Evolutionary conservation across 371 early-diverging fungal species (phyloP).

Genomic region (Saksenaea oblongispora): DNA sequence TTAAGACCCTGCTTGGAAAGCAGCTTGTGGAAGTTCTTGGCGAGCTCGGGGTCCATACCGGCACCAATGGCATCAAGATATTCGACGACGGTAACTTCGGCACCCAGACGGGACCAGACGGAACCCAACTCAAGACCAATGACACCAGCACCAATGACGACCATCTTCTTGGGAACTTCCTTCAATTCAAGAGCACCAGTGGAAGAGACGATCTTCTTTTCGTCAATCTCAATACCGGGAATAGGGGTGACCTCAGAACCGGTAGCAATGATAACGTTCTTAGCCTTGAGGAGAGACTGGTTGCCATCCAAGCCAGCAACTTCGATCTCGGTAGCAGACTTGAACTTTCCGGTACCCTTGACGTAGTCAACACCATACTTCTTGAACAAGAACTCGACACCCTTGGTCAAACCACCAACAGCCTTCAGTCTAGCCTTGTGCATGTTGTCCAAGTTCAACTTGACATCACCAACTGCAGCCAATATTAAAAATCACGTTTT

Average conservation of each 20-base stretch:
- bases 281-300: slow-evolving; percentile 72
- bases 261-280: slow-evolving; percentile 97
- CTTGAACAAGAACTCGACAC: slow-evolving; percentile 95
- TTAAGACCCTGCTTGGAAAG: slow-evolving; percentile 96
- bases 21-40: slow-evolving; percentile 90
- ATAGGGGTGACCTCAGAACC: slow-evolving; percentile 95
- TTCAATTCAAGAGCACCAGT: slow-evolving; percentile 95
- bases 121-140: slow-evolving; percentile 98
- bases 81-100: slow-evolving; percentile 96
- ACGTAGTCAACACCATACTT: slow-evolving; percentile 95
- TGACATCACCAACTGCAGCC: slow-evolving; percentile 70
- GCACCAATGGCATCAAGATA: slow-evolving; percentile 93
- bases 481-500: not conserved
- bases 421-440: slow-evolving; percentile 92
- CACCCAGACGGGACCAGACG: slow-evolving; percentile 95
- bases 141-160: slow-evolving; percentile 98
- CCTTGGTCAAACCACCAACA: slow-evolving; percentile 87
- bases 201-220: slow-evolving; percentile 94
- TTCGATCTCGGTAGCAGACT: slow-evolving; percentile 75
- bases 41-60: slow-evolving; percentile 95
- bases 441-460: slow-evolving; percentile 86
- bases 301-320: slow-evolving; percentile 84
- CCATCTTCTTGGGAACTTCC: slow-evolving; percentile 96
- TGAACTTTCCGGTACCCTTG: slow-evolving; percentile 91
- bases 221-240: slow-evolving; percentile 93